Conservation (phyloP, 2,329 filamentous ascomycete genomes). For the Ophiosphaerella narmari region DNA sequence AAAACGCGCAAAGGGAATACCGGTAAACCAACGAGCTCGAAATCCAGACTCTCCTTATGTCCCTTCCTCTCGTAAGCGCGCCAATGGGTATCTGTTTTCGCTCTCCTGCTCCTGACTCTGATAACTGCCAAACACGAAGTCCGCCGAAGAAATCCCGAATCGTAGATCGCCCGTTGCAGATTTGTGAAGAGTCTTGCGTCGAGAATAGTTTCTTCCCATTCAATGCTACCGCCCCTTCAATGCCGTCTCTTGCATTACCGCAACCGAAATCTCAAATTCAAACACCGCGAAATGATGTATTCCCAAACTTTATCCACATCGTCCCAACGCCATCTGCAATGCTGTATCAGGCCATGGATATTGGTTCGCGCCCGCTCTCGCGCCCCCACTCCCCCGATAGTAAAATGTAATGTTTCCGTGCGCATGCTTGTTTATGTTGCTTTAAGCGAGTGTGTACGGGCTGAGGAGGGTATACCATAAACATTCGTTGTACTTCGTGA, state of each 20-base stretch:
- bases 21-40: too few relatives aligned
- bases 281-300: conserved; percentile 13
- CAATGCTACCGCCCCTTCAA: neutral
- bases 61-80: conserved; percentile 5
- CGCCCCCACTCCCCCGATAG: neutral
- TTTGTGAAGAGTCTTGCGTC: neutral
- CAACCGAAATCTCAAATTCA: conserved; percentile 19
- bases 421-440: conserved; percentile 5
- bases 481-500: conserved; percentile 39
- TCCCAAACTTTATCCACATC: conserved; percentile 18
- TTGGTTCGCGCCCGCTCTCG: neutral
- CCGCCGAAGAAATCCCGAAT: too few relatives aligned
- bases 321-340: conserved; percentile 36
- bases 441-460: conserved; percentile 25
- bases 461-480: conserved; percentile 31
- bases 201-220: conserved; percentile 4
- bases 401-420: neutral
- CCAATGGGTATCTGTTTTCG: conserved; percentile 30
- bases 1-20: conserved; percentile 1
- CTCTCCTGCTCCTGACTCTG: conserved; percentile 8
- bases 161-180: too few relatives aligned
- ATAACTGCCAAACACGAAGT: neutral
- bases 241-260: conserved; percentile 8
- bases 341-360: conserved; percentile 18
- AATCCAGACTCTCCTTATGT: conserved; percentile 5